A percentile compares a stretch with the other conserved stretches of the same genome.
These are phyloP conservation scores for Paraconiothyrium sp. DNA, from an alignment of 2,329 filamentous ascomycete species.

Conservation along the genomic window DNA sequence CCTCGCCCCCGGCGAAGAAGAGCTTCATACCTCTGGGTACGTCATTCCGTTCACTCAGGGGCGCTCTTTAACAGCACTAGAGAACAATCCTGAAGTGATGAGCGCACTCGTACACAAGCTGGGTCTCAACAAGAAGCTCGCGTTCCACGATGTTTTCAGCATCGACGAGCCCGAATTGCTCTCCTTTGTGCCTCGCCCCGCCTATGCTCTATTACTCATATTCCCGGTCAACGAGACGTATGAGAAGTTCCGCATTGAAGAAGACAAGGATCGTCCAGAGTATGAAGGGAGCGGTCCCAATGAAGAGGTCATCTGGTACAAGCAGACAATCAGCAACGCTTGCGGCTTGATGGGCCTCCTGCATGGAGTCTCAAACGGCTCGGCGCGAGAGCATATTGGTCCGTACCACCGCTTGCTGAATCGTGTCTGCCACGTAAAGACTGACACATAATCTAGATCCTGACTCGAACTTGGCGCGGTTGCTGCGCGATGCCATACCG, in stretches of 20 bases:
- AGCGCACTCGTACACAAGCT: constrained; percentile 83
- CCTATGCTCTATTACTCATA: constrained; percentile 87
- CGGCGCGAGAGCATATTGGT: constrained; percentile 61
- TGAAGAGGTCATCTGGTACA: constrained; percentile 92
- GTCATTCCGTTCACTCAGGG: constrained; percentile 11
- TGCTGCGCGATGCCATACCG: constrained; percentile 76
- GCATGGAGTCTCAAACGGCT: constrained; percentile 84
- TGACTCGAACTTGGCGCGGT: constrained; percentile 67
- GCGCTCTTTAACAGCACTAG: constrained; percentile 40
- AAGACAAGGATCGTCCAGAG: constrained; percentile 71
- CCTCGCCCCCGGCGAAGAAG: constrained; percentile 32
- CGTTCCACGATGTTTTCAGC: constrained; percentile 91
- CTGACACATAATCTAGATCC: constrained; percentile 46
- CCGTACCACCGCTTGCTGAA: constrained; percentile 17
- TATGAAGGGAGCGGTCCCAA: constrained; percentile 73
- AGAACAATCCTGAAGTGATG: constrained; percentile 92
- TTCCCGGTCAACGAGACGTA: constrained; percentile 86
- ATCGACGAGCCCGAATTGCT: constrained; percentile 87
- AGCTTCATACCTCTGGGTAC: constrained; percentile 51
- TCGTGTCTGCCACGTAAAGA: not conserved
- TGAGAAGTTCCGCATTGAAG: constrained; percentile 76
- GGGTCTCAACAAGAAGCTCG: constrained; percentile 79
- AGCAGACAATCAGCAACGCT: constrained; percentile 93
- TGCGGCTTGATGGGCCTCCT: constrained; percentile 92
- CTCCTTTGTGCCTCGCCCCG: constrained; percentile 86